These are phyloP conservation scores for Alternaria gaisen DNA, from an alignment of 2,329 filamentous ascomycete species.

Conservation along the genomic window DNA sequence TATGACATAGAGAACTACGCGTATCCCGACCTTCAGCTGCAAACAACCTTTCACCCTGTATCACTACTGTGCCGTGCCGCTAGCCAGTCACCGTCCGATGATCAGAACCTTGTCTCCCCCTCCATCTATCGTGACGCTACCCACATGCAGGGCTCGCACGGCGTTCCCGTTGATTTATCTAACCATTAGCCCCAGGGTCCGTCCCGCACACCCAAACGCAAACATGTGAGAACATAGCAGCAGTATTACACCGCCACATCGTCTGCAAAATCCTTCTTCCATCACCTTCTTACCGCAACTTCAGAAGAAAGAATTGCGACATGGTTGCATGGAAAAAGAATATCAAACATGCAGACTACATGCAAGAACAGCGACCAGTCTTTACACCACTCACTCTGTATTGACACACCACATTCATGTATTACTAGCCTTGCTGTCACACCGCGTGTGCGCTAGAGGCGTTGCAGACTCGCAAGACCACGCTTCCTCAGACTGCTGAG, in stretches of 20 bases:
- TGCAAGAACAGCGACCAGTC: neutral
- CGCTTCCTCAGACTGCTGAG: neutral
- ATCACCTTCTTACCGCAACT: neutral
- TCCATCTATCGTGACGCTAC: constrained; percentile 10
- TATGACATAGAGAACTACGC: neutral
- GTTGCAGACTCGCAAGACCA: neutral
- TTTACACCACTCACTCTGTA: neutral
- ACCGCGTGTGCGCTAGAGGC: neutral
- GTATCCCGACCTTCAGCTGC: neutral
- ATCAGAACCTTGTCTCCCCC: neutral
- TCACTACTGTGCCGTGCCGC: neutral
- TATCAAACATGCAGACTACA: neutral
- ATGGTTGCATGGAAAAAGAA: neutral
- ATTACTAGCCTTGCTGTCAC: neutral
- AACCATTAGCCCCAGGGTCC: constrained; percentile 2
- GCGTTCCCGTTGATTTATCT: constrained; percentile 1
- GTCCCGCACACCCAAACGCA: constrained; percentile 1
- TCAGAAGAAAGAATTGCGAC: neutral
- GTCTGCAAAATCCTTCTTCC: neutral
- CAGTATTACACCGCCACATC: neutral
- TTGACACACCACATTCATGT: neutral
- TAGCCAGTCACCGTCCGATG: neutral
- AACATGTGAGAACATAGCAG: neutral
- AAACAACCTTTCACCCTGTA: neutral
- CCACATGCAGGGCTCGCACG: constrained; percentile 6